Evolutionary conservation across 2,329 filamentous ascomycete genomes (phyloP).

Genomic region (Trichoderma afroharzianum): DNA sequence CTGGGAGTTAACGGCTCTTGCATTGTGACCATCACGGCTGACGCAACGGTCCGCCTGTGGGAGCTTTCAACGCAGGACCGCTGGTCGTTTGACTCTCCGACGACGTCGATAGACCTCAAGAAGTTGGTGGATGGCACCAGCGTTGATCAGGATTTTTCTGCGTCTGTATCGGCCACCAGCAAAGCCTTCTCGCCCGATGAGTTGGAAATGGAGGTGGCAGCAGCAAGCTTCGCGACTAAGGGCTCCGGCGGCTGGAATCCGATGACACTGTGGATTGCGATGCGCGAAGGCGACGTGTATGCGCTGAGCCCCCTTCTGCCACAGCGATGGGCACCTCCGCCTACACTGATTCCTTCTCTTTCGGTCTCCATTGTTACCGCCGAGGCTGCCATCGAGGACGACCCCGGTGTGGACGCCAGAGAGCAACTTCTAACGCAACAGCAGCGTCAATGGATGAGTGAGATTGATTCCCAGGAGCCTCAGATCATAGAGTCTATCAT

Average conservation of each 20-base stretch:
- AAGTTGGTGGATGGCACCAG: constrained; percentile 83
- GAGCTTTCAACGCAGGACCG: constrained; percentile 80
- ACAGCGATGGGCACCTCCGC: constrained; percentile 75
- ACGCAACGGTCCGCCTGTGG: constrained; percentile 87
- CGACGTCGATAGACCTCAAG: constrained; percentile 80
- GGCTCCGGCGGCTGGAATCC: constrained; percentile 82
- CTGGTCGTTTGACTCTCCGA: constrained; percentile 81
- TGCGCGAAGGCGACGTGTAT: constrained; percentile 89
- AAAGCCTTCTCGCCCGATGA: constrained; percentile 84
- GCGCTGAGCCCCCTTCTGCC: constrained; percentile 88
- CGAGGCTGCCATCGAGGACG: constrained; percentile 59
- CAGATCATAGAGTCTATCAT: constrained; percentile 46
- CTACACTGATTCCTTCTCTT: constrained; percentile 74
- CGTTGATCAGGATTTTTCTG: constrained; percentile 77
- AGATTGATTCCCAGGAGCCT: constrained; percentile 61
- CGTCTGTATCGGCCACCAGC: constrained; percentile 68
- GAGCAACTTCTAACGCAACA: constrained; percentile 59
- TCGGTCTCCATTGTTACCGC: constrained; percentile 80
- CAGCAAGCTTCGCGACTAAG: constrained; percentile 71
- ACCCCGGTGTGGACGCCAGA: constrained; percentile 49
- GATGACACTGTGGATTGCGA: constrained; percentile 97
- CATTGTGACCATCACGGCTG: constrained; percentile 81
- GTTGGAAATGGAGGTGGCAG: constrained; percentile 90
- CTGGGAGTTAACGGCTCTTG: constrained; percentile 77
- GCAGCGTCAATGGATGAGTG: constrained; percentile 65